Conservation (phyloP, 2,329 filamentous ascomycete species). For the Pseudopithomyces maydicus region DNA sequence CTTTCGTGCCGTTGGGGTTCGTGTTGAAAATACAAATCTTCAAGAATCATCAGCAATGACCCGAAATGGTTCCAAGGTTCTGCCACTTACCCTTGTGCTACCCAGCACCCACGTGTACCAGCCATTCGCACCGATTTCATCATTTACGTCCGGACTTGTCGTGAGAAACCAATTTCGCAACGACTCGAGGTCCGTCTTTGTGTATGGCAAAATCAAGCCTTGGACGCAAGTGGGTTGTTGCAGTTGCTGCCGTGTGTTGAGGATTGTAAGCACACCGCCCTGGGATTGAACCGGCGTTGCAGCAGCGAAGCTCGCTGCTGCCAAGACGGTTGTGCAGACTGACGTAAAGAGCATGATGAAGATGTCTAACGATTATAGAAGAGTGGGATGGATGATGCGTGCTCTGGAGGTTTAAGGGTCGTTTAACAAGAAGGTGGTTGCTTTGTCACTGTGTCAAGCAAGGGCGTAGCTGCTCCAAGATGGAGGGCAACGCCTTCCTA, state of each 20-base stretch:
- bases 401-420: not conserved
- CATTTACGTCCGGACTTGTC: not conserved
- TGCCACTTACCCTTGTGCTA: not conserved
- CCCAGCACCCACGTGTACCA: not conserved
- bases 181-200: not conserved
- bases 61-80: not conserved
- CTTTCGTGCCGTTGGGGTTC: slow-evolving; percentile 1
- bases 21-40: slow-evolving; percentile 6
- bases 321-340: slow-evolving; percentile 1
- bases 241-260: not conserved
- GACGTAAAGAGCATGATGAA: slow-evolving; percentile 4
- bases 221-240: not conserved
- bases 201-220: slow-evolving; percentile 2
- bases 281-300: not conserved
- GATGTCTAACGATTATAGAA: not conserved
- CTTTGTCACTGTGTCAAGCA: not conserved
- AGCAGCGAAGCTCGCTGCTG: not conserved
- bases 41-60: not conserved
- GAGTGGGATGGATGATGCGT: not conserved
- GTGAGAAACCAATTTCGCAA: not conserved
- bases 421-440: not conserved
- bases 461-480: not conserved
- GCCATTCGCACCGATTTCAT: not conserved
- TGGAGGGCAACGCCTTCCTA: not conserved
- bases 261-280: not conserved